Evolutionary conservation across 73 alveolate genomes (phyloP).

Genomic region (Uronychia binucleata): DNA sequence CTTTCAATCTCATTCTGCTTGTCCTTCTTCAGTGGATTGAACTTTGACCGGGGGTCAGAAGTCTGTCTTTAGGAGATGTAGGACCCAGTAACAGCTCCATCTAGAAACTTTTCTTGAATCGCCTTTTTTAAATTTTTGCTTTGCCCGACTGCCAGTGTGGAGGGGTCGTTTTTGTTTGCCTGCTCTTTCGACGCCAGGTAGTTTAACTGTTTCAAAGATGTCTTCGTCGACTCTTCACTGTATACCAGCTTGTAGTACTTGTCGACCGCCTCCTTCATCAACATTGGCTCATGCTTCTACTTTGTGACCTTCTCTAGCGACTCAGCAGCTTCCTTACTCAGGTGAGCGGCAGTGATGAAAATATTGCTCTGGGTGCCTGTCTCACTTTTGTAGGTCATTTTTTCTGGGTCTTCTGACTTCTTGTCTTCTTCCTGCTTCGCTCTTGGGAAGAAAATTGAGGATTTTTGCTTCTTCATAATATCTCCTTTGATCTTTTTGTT

Average conservation of each 20-base stretch:
- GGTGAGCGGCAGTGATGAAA: not conserved
- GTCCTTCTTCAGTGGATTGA: no score
- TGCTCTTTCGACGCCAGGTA: constrained; percentile 1
- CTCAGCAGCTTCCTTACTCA: not conserved
- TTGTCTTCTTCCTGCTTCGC: no score
- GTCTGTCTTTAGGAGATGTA: no score
- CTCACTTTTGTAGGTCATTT: not conserved
- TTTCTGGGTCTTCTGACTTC: not conserved
- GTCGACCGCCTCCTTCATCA: not conserved
- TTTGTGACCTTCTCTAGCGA: not conserved
- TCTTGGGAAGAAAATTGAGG: no score
- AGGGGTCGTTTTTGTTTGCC: not conserved
- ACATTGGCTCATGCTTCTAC: not conserved
- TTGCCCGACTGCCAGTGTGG: no score
- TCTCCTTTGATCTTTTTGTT: constrained; percentile 15
- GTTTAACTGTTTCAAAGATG: not conserved
- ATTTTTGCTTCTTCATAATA: no score
- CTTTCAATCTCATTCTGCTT: not conserved
- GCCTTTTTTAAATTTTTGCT: no score
- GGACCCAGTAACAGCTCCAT: no score
- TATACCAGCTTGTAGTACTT: constrained; percentile 3
- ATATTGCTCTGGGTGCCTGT: not conserved
- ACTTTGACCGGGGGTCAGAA: no score
- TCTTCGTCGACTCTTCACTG: not conserved
- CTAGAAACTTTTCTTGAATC: no score